Conservation (phyloP, 2,329 filamentous ascomycete genomes). For the Blastomyces percursus region DNA sequence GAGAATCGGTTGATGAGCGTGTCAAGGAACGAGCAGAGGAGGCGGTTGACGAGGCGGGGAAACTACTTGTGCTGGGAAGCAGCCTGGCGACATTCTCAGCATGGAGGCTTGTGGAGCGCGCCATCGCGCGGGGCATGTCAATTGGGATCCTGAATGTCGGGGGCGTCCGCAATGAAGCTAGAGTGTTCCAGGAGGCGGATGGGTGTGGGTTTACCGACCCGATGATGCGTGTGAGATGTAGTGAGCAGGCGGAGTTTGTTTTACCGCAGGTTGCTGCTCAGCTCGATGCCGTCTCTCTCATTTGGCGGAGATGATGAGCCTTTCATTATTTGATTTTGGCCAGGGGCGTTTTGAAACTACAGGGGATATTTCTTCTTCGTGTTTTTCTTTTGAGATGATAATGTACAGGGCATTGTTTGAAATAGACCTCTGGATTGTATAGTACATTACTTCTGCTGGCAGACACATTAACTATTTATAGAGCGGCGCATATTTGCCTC, state of each 20-base stretch:
- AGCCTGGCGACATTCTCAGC: slow-evolving; percentile 92
- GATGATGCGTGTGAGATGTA: slow-evolving; percentile 31
- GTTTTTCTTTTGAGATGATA: background rate
- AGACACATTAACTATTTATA: background rate
- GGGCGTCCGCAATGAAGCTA: slow-evolving; percentile 37
- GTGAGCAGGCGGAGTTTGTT: slow-evolving; percentile 32
- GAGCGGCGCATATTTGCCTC: background rate
- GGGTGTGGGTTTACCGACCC: slow-evolving; percentile 15
- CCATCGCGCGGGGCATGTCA: slow-evolving; percentile 70
- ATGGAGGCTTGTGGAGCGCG: slow-evolving; percentile 76
- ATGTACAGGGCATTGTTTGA: background rate
- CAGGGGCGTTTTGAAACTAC: background rate
- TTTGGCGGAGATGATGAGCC: background rate
- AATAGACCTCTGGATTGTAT: background rate
- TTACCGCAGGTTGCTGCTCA: slow-evolving; percentile 31
- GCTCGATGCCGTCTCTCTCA: slow-evolving; percentile 13
- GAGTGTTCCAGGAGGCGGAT: slow-evolving; percentile 28
- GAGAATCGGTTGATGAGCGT: slow-evolving; percentile 62
- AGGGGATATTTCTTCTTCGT: background rate
- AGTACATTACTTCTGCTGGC: background rate
- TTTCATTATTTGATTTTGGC: background rate
- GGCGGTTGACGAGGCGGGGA: slow-evolving; percentile 64
- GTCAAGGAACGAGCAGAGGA: slow-evolving; percentile 69
- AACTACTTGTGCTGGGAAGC: slow-evolving; percentile 71
- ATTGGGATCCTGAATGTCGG: slow-evolving; percentile 76